Percentiles rank a stretch among this genome's conserved stretches.
These are phyloP conservation scores for Astragalus membranaceus DNA, from an alignment of 306 rosid species.

Conservation along the genomic window DNA sequence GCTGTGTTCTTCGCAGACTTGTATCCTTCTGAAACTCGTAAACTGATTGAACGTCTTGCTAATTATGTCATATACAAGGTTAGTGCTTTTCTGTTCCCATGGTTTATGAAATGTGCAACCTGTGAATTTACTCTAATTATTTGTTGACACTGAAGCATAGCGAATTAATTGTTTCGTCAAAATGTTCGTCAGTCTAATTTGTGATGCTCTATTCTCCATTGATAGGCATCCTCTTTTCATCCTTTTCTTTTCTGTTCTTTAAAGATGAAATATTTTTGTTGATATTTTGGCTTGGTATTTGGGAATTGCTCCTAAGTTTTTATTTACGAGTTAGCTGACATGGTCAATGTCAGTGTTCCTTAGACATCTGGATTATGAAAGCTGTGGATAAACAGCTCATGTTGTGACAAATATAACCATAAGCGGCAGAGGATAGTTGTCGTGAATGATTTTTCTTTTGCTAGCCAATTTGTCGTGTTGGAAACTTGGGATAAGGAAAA, in stretches of 20 bases:
- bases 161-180: not conserved
- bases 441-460: not conserved
- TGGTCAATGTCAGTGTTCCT: not conserved
- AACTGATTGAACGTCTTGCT: slow-evolving; percentile 71
- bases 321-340: not conserved
- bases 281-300: slow-evolving; percentile 8
- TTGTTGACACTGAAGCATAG: not conserved
- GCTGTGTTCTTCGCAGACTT: slow-evolving; percentile 75
- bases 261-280: not conserved
- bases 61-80: slow-evolving; percentile 95
- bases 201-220: not conserved
- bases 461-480: not conserved
- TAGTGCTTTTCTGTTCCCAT: slow-evolving; percentile 9
- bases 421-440: not conserved
- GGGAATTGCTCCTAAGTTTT: not conserved
- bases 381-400: not conserved
- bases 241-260: not conserved
- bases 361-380: not conserved
- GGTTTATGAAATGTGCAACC: not conserved
- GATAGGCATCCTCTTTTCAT: not conserved
- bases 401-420: not conserved
- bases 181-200: not conserved
- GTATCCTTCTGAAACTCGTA: slow-evolving; percentile 77
- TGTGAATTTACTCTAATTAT: slow-evolving; percentile 4
- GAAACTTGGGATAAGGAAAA: too few relatives aligned